These are phyloP conservation scores for Sarcodon aspratus DNA, from an alignment of 768 basidiomycete species.

Conservation along the genomic window DNA sequence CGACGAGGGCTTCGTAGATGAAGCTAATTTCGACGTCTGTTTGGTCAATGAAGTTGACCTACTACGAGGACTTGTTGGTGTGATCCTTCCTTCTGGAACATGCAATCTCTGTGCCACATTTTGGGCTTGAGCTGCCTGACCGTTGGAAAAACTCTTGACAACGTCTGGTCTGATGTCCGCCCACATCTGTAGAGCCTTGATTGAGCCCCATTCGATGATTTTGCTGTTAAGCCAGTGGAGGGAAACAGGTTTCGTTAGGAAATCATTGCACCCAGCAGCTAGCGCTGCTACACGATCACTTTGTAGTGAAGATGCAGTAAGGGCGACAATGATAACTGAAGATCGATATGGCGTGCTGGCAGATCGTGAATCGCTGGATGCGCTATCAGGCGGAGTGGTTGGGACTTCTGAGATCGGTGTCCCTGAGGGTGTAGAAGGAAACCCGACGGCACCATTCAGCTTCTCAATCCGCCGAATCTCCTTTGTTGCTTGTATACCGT, in stretches of 20 bases:
- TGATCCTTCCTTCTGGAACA: conserved; percentile 34
- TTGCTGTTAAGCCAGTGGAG: conserved; percentile 94
- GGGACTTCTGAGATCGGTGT: conserved; percentile 52
- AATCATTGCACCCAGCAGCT: conserved; percentile 97
- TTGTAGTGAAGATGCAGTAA: conserved; percentile 93
- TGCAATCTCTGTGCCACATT: conserved; percentile 34
- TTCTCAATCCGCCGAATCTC: conserved; percentile 86
- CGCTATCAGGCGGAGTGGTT: conserved; percentile 42
- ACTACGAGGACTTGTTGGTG: conserved; percentile 23
- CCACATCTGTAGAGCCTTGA: conserved; percentile 91
- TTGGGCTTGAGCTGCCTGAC: conserved; percentile 36
- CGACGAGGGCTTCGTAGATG: no score
- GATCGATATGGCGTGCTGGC: conserved; percentile 67
- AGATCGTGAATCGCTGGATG: conserved; percentile 34
- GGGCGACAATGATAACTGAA: conserved; percentile 97
- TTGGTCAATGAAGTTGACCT: conserved; percentile 24
- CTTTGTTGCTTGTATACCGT: conserved; percentile 94
- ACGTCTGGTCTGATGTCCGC: conserved; percentile 65
- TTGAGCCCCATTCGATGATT: conserved; percentile 99
- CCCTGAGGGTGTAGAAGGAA: conserved; percentile 26
- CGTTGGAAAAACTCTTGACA: conserved; percentile 31
- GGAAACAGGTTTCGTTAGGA: conserved; percentile 94
- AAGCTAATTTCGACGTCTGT: not conserved
- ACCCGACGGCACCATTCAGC: conserved; percentile 48
- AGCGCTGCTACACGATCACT: conserved; percentile 95